phyloP scores from a whole-genome alignment of 345 rosid species.

The Euphorbia tirucalli region DNA sequence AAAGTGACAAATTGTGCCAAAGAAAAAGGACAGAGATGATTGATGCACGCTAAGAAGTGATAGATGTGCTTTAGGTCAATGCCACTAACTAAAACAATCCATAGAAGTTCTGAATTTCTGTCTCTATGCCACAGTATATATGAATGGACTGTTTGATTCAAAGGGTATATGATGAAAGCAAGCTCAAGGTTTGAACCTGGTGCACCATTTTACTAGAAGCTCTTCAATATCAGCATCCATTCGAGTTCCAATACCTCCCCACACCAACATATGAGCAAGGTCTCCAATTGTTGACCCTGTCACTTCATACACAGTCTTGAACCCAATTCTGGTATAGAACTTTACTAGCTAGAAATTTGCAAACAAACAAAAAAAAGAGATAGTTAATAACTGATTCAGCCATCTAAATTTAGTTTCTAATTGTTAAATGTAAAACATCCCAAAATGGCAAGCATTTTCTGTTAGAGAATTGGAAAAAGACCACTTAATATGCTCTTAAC shows the following conservation, averaged over 20 bases:
- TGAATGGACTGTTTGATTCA: too few species aligned
- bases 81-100: neutral
- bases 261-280: constrained; percentile 73
- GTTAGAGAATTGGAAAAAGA: neutral
- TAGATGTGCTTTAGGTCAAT: neutral
- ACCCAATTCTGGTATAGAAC: constrained; percentile 79
- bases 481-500: neutral
- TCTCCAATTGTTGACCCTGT: constrained; percentile 77
- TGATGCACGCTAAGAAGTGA: neutral
- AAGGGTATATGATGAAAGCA: constrained; percentile 1
- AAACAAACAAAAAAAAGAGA: neutral
- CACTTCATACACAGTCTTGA: constrained; percentile 68
- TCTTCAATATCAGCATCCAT: constrained; percentile 78
- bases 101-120: neutral
- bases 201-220: constrained; percentile 76
- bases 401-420: neutral
- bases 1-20: too few species aligned
- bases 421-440: too few species aligned
- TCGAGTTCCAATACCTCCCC: constrained; percentile 93
- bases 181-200: constrained; percentile 39
- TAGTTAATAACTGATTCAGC: neutral
- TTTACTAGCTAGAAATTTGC: constrained; percentile 57
- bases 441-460: too few species aligned
- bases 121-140: neutral
- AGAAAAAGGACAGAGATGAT: neutral